A percentile compares a stretch with the other conserved stretches of the same genome.
phyloP scores from a whole-genome alignment of 2,329 filamentous ascomycete genomes.

The Beauveria caledonica region DNA sequence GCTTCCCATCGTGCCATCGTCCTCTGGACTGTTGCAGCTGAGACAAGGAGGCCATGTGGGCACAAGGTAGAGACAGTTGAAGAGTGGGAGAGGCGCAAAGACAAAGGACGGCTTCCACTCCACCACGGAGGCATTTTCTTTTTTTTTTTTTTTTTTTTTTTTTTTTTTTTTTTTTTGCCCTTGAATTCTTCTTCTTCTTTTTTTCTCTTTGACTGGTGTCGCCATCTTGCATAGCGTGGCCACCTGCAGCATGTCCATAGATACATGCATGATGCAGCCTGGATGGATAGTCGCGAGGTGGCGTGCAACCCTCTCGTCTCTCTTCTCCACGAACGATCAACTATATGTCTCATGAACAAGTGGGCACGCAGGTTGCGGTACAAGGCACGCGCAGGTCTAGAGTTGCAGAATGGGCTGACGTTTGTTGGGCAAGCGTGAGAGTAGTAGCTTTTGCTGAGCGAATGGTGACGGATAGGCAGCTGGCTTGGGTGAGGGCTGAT shows the following conservation, averaged over 20 bases:
- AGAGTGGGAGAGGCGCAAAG: neutral
- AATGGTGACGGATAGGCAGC: neutral
- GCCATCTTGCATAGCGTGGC: neutral
- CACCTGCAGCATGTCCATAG: neutral
- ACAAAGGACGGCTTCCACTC: neutral
- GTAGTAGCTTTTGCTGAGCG: neutral
- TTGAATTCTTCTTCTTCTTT: neutral
- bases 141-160: neutral
- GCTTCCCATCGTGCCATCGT: neutral
- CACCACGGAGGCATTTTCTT: neutral
- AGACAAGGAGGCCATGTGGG: slow-evolving; percentile 4
- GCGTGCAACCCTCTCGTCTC: neutral
- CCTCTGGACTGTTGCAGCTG: neutral
- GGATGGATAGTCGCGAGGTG: neutral
- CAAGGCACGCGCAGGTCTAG: neutral
- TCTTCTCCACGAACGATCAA: slow-evolving; percentile 1
- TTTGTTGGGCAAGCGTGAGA: neutral
- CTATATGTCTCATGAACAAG: slow-evolving; percentile 1
- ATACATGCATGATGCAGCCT: neutral
- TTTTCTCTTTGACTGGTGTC: neutral
- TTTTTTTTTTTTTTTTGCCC: neutral
- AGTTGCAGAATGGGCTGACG: neutral
- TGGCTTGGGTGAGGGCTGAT: neutral
- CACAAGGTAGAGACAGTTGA: neutral
- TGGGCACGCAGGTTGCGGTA: neutral